Evolutionary conservation across 257 asterid genomes (phyloP).

Genomic region (Rehmannia glutinosa): DNA sequence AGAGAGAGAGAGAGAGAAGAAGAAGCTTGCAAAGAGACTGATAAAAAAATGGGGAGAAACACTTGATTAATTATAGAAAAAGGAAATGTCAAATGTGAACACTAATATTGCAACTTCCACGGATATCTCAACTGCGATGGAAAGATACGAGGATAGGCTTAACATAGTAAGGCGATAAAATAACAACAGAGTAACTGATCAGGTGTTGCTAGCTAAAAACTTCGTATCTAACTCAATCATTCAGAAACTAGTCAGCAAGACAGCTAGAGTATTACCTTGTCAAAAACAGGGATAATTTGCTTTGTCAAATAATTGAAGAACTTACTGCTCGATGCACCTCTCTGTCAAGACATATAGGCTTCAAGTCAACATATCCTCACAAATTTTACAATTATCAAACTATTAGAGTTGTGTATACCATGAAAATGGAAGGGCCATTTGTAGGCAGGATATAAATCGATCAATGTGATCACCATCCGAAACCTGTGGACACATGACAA

Average conservation of each 20-base stretch:
- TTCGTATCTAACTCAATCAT: neutral
- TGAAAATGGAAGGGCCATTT: conserved; percentile 78
- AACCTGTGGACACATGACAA: conserved; percentile 46
- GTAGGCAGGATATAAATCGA: conserved; percentile 69
- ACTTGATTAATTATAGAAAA: neutral
- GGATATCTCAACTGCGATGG: conserved; percentile 1
- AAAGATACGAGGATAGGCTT: neutral
- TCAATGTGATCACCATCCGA: conserved; percentile 82
- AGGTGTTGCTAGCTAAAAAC: conserved; percentile 4
- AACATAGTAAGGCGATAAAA: neutral
- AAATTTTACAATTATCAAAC: conserved; percentile 3
- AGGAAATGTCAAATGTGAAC: neutral
- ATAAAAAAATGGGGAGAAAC: neutral
- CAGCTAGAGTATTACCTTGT: conserved; percentile 57
- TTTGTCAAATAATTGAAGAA: conserved; percentile 73
- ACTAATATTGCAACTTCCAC: neutral
- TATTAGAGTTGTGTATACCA: conserved; percentile 37
- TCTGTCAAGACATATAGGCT: conserved; percentile 40
- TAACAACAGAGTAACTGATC: neutral
- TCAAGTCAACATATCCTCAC: conserved; percentile 11
- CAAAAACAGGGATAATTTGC: conserved; percentile 85
- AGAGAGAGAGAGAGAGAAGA: too few species aligned
- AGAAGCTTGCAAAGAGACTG: neutral
- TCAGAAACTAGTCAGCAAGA: neutral
- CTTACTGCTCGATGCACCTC: conserved; percentile 89